These are phyloP conservation scores for Calonectria hongkongensis DNA, from an alignment of 2,329 filamentous ascomycete genomes.

Conservation along the genomic window DNA sequence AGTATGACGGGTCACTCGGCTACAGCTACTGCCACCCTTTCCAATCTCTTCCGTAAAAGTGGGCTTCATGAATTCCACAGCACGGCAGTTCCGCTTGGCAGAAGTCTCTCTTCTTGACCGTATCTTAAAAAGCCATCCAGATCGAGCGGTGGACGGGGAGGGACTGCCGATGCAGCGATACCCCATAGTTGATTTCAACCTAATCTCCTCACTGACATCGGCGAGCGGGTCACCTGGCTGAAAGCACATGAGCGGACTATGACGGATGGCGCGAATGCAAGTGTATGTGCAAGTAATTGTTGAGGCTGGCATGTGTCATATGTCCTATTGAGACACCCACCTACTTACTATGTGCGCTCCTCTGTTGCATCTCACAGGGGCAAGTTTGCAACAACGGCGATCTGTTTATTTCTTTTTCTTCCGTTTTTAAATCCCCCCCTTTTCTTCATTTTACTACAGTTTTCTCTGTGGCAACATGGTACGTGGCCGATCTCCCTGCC, in stretches of 20 bases:
- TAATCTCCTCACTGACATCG: neutral
- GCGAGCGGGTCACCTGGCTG: neutral
- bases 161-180: neutral
- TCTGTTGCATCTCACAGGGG: no score
- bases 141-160: conserved; percentile 15
- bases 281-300: neutral
- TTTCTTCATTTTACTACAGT: neutral
- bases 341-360: neutral
- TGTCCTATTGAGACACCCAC: neutral
- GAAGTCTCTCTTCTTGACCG: neutral
- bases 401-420: neutral
- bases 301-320: neutral
- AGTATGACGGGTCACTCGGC: conserved; percentile 13
- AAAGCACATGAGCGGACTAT: neutral
- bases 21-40: conserved; percentile 1
- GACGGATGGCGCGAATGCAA: neutral
- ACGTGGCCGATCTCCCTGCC: conserved; percentile 1
- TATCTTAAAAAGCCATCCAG: conserved; percentile 5
- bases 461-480: conserved; percentile 5
- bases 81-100: neutral
- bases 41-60: neutral
- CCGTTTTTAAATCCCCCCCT: neutral
- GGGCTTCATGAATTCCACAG: neutral
- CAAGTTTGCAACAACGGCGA: neutral
- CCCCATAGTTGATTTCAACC: conserved; percentile 8